phyloP scores from a whole-genome alignment of 352 stramenopile species.

The Plasmopara viticola region DNA sequence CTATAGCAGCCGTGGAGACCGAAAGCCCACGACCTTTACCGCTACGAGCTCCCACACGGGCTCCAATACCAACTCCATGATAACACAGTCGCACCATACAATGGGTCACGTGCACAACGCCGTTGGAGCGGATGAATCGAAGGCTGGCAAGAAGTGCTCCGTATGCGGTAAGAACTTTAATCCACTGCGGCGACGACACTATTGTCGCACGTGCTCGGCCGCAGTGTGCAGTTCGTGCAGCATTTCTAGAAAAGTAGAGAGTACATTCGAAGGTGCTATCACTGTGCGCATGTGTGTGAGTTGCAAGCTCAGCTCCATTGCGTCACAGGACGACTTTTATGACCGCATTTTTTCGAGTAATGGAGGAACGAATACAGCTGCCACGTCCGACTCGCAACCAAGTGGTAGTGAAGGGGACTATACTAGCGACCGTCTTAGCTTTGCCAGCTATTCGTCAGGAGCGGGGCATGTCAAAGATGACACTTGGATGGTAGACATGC shows the following conservation, averaged over 20 bases:
- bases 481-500: constrained; percentile 11
- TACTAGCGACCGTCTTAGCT: constrained; percentile 38
- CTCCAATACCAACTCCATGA: constrained; percentile 27
- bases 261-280: constrained; percentile 39
- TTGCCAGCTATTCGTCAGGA: constrained; percentile 37
- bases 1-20: constrained; percentile 18
- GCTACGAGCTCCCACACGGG: constrained; percentile 27
- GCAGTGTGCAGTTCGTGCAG: constrained; percentile 80
- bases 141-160: constrained; percentile 55
- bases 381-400: constrained; percentile 19
- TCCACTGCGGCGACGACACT: constrained; percentile 65
- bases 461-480: constrained; percentile 17
- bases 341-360: constrained; percentile 69
- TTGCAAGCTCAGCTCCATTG: constrained; percentile 72
- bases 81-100: constrained; percentile 14
- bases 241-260: constrained; percentile 60
- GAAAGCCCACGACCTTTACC: constrained; percentile 32
- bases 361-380: constrained; percentile 10
- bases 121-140: constrained; percentile 12
- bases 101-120: constrained; percentile 9
- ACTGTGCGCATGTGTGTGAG: constrained; percentile 74
- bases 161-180: constrained; percentile 84
- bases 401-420: constrained; percentile 32
- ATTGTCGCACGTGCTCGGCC: constrained; percentile 60
- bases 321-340: constrained; percentile 73